These are phyloP conservation scores for Scheffersomyces segobiensis DNA, from an alignment of 1,139 yeast genomes.

Conservation along the genomic window DNA sequence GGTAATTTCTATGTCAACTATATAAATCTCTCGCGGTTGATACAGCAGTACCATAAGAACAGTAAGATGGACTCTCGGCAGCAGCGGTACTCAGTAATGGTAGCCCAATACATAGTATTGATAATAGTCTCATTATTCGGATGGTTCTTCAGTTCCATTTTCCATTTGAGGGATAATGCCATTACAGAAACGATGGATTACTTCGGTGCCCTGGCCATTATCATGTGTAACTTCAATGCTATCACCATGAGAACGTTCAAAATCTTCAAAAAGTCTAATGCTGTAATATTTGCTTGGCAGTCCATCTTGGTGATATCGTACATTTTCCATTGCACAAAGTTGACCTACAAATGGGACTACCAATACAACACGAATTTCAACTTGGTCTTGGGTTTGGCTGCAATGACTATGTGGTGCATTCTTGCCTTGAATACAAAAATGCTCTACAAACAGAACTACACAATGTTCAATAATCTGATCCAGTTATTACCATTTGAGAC, in stretches of 20 bases:
- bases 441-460: conserved; percentile 21
- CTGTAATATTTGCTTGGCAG: conserved; percentile 10
- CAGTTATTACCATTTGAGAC: conserved; percentile 44
- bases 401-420: conserved; percentile 36
- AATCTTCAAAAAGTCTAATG: conserved; percentile 15
- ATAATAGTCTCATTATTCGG: conserved; percentile 34
- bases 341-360: conserved; percentile 41
- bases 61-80: conserved; percentile 6
- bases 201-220: conserved; percentile 45
- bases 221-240: conserved; percentile 39
- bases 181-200: conserved; percentile 47
- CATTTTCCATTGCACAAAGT: conserved; percentile 29
- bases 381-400: conserved; percentile 30
- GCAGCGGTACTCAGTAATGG: conserved; percentile 23
- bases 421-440: conserved; percentile 28
- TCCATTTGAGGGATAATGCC: conserved; percentile 41
- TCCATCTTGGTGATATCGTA: conserved; percentile 17
- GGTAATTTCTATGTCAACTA: conserved; percentile 41
- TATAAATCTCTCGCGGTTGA: conserved; percentile 27
- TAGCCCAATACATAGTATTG: conserved; percentile 32
- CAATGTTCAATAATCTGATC: conserved; percentile 36
- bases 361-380: conserved; percentile 38
- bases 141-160: conserved; percentile 41
- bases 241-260: conserved; percentile 34
- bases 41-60: conserved; percentile 25